Evolutionary conservation across 176 grass and related monocot species (phyloP), one percentile per base, ranked within the genome.

Genomic region (Aegilops tauschii): DNA sequence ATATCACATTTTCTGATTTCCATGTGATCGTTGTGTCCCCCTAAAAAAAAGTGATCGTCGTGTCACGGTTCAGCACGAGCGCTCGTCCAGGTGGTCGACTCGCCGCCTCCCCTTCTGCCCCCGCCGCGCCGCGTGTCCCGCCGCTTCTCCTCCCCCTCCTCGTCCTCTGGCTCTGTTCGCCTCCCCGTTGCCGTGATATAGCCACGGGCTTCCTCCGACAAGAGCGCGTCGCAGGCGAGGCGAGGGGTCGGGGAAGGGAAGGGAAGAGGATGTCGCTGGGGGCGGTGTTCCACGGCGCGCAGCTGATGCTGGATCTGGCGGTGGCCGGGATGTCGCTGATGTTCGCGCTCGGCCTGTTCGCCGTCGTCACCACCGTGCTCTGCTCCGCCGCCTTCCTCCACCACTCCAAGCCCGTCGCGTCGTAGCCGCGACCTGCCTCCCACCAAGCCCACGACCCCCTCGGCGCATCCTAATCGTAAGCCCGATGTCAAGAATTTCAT

Each of bases 351-450:
- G 86, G 59, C 31, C 78, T 96, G 89, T 99, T 96, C 87, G 73
- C 92, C 80, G 78, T 99, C 79, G 66, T 94, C 89, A 76, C 94
- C 80, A 49, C 82, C 35, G 84, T 97, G 64, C 94, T 99, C 77
- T 99, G 92, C 90, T 83, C 87, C 71, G 87, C 85, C 64, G 85
- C 94, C 49, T 99, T 99, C 83, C 71, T 99, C 86, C 86, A 96
- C 66, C 86, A 98, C 36, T 87, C 91, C 71, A 96, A 88, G 84
- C 82, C 82, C 82, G 42, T 89, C 71, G 82, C 82, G 37, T 88
- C 86, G 32, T 88, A 85, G 71, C 71, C 73, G 31, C 39, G 8
- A 14, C 5, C 87, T 3, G 62, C 86, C 77, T 30, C 50, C 8
- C 61, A 3, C 37, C 52, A 29, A 20, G 50, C 21, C 70, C 37